phyloP scores from a whole-genome alignment of 2,329 filamentous ascomycete genomes.

The Colletotrichum sp. region DNA sequence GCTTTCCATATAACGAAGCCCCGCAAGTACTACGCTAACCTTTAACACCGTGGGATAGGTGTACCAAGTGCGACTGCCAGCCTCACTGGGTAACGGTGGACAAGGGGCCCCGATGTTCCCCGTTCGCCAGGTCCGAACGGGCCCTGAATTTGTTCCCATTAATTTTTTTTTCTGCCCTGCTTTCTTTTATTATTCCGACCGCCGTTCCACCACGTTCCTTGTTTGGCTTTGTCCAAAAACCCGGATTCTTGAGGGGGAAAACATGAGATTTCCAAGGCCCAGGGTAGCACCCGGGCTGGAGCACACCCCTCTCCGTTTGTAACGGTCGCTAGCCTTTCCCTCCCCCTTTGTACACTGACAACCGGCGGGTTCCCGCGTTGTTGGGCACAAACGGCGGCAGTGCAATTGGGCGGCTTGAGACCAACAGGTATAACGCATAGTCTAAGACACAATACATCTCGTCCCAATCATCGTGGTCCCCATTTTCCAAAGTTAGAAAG shows the following conservation, averaged over 20 bases:
- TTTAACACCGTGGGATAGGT: no score
- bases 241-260: constrained; percentile 7
- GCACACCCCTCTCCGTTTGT: background rate
- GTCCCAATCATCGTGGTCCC: constrained; percentile 6
- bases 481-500: constrained; percentile 11
- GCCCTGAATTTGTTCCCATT: background rate
- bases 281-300: constrained; percentile 8
- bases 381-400: background rate
- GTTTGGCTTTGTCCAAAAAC: constrained; percentile 10
- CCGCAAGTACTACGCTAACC: no score
- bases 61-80: background rate
- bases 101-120: background rate
- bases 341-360: background rate
- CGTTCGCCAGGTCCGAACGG: background rate
- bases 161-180: constrained; percentile 7
- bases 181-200: background rate
- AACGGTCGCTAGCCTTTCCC: background rate
- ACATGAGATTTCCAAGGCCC: constrained; percentile 8
- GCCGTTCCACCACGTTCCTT: constrained; percentile 14
- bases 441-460: background rate
- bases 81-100: background rate
- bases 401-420: background rate
- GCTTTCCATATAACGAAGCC: no score
- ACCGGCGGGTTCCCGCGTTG: background rate
- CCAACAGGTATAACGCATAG: constrained; percentile 9